Evolutionary conservation across 306 rosid genomes (phyloP), one percentile per base, ranked within the genome.

Genomic region (Corylus americana): DNA sequence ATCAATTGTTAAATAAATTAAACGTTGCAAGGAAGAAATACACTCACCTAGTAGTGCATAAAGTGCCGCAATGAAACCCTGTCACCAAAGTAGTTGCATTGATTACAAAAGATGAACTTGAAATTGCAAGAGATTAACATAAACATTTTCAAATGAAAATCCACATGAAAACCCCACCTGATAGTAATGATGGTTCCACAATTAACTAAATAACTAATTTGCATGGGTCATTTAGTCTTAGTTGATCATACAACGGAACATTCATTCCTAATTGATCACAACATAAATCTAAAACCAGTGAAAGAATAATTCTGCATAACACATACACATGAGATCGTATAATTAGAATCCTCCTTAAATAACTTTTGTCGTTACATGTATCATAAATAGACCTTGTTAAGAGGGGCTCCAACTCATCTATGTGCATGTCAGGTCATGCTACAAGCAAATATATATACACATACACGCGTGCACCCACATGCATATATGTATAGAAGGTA

Each of bases 41-140:
- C 50, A 78, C 92, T 42, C 72, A 90, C 98, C 98, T 83, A 82
- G 55, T 68, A 90, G 64, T 62, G 87, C 98, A 86, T 91, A 95
- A 11, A 77, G 42, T 61, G 91, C 97, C 0, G 76, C 94, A 67
- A 76, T 31, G 78, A 90, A 87, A 80, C 78, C 98, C 98, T 95
- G 98, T 84, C 86, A 63, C 73, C 82, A 88, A 55, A 77, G 70
- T 63, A 70, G 51, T 79, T 39, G 51, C 73, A 71, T 45, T 72
- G 11, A 63, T 76, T 79, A 90, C 63, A 70, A 77, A 73, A 71
- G 61, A 68, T 74, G 75, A 73, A 78, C 70, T 31, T 2, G 47
- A 79, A 85, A 71, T 62, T 25, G 18, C 69, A 62, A 4, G 16
- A 8, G 22, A 57, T 74, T 27, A 80, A 53, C 31, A 11, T 54